Conservation (phyloP, 2,329 filamentous ascomycete species). For the Cryoendolithus antarcticus region DNA sequence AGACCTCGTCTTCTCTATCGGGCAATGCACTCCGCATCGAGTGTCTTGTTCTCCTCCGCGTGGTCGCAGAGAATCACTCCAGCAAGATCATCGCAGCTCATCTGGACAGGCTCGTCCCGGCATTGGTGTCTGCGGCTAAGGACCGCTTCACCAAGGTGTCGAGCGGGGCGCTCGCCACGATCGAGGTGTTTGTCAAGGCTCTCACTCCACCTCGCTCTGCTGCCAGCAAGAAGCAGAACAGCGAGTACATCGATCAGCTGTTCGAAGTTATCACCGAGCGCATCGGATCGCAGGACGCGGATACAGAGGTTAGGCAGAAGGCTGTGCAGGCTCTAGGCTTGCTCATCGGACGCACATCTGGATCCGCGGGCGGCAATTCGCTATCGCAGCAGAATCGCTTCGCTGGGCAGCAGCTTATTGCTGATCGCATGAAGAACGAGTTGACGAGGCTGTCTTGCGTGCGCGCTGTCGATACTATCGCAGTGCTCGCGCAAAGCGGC, state of each 20-base stretch:
- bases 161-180: conserved; percentile 70
- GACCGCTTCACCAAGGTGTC: conserved; percentile 93
- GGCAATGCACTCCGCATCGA: conserved; percentile 74
- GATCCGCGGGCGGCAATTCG: conserved; percentile 50
- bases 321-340: conserved; percentile 86
- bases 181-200: conserved; percentile 81
- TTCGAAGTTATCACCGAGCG: conserved; percentile 68
- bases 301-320: conserved; percentile 82
- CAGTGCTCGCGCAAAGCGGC: conserved; percentile 53
- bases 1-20: conserved; percentile 28
- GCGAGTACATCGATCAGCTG: conserved; percentile 61
- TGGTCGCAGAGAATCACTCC: conserved; percentile 78
- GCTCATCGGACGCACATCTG: conserved; percentile 69
- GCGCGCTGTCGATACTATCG: conserved; percentile 72
- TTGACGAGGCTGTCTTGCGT: conserved; percentile 79
- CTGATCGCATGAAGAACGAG: conserved; percentile 79
- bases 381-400: conserved; percentile 53
- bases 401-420: conserved; percentile 58
- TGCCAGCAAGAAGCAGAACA: conserved; percentile 54
- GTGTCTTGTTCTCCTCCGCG: conserved; percentile 65
- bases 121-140: conserved; percentile 60
- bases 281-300: conserved; percentile 70
- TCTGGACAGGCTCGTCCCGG: conserved; percentile 62
- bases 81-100: conserved; percentile 72
- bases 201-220: conserved; percentile 75